Evolutionary conservation across 345 rosid genomes (phyloP).

Genomic region (Populus simonii): DNA sequence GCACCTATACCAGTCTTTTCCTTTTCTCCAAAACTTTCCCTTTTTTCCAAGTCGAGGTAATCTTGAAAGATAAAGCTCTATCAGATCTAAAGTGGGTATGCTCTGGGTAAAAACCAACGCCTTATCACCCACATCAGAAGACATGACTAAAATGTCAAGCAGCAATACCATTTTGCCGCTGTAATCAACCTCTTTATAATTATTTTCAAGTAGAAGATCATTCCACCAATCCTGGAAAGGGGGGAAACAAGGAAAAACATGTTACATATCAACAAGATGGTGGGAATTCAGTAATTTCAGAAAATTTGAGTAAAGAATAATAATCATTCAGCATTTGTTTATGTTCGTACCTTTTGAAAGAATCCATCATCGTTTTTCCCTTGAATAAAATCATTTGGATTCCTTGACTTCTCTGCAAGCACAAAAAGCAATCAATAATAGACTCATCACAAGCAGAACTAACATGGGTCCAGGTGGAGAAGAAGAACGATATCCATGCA

Average conservation of each 20-base stretch:
- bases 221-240: conserved; percentile 89
- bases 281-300: not conserved
- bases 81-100: conserved; percentile 95
- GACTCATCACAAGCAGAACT: not conserved
- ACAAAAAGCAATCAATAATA: not conserved
- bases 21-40: conserved; percentile 92
- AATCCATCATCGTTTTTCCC: conserved; percentile 57
- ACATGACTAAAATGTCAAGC: conserved; percentile 77
- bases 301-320: not conserved
- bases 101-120: conserved; percentile 97
- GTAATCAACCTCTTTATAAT: conserved; percentile 62
- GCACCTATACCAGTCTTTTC: conserved; percentile 98
- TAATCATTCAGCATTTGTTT: conserved; percentile 1
- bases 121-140: conserved; percentile 80
- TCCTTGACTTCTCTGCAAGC: conserved; percentile 58
- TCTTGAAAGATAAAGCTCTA: conserved; percentile 85
- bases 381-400: conserved; percentile 42
- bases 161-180: conserved; percentile 99
- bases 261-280: not conserved
- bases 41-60: conserved; percentile 63
- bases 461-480: not conserved
- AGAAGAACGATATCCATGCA: not conserved
- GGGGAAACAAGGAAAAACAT: not conserved
- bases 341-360: conserved; percentile 57
- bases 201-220: conserved; percentile 74